These are phyloP conservation scores for Mytilinidion resinicola DNA, from an alignment of 495 filamentous ascomycete species.

Conservation along the genomic window DNA sequence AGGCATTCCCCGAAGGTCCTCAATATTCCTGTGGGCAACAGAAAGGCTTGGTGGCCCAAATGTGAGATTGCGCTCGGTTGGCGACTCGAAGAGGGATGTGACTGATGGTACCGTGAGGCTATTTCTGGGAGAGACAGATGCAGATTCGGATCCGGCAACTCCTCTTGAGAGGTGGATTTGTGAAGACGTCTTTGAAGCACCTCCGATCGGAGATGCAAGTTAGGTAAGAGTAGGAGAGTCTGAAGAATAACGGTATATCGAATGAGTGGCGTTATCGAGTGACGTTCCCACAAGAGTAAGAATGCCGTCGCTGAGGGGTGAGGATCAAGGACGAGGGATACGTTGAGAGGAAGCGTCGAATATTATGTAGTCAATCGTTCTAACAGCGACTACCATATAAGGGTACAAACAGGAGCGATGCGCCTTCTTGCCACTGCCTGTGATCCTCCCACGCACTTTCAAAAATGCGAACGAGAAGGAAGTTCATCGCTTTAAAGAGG, in stretches of 20 bases:
- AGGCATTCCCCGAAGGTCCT: too few relatives aligned
- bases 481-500: too few relatives aligned
- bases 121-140: slow-evolving; percentile 10
- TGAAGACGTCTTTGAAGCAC: slow-evolving; percentile 37
- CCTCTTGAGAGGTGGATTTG: slow-evolving; percentile 40
- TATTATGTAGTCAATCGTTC: too few relatives aligned
- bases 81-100: slow-evolving; percentile 31
- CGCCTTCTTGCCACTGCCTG: too few relatives aligned
- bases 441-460: too few relatives aligned
- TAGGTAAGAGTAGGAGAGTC: neutral
- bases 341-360: neutral
- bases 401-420: too few relatives aligned
- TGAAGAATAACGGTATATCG: neutral
- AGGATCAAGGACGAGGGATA: neutral
- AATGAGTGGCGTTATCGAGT: neutral
- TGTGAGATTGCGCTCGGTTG: slow-evolving; percentile 10
- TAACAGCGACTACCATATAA: too few relatives aligned
- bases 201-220: slow-evolving; percentile 14
- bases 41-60: slow-evolving; percentile 7
- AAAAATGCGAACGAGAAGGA: too few relatives aligned
- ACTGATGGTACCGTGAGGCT: slow-evolving; percentile 14
- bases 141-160: slow-evolving; percentile 32
- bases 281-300: neutral
- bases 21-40: neutral
- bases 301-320: neutral